Evolutionary conservation across 176 grass and related monocot genomes (phyloP), one percentile per base, ranked within the genome.

Genomic region (Juncus effusus): DNA sequence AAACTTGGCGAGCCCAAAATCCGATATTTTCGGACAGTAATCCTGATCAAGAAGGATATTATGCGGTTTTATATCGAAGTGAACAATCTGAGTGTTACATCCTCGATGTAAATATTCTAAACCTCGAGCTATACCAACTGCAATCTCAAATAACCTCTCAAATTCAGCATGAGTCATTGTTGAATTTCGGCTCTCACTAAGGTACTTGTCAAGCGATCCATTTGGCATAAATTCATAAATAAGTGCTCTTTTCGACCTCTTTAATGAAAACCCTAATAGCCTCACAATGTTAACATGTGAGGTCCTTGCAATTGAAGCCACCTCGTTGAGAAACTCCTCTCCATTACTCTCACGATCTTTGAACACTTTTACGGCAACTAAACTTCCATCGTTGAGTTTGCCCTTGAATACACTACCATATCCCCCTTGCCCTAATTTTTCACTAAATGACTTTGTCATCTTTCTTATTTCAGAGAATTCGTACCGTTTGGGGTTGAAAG

Each of bases 261-360:
- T 38, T 41, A 84, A 15, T 54, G 51, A 83, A 51, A 83, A 88
- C 2, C 85, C 85, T 40, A 88, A 41, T 6, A 88, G 51, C 2
- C 72, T 68, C 11, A 88, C 81, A 4, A 88, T 54, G 6, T 88
- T 88, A n/a, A 84, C 73, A 49, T 88, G 80, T 3, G 77, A 88
- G 9, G 80, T 83, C 7, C 60, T 77, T 58, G 61, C 70, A 60
- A 88, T 83, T 59, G 72, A 80, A 19, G 40, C 76, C 4, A 88
- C 76, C 72, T 88, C 85, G 37, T 77, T 88, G n/a, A 80, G 28
- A 74, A 88, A 83, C 16, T 80, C 77, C 28, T 77, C 76, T 5
- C 72, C 77, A 56, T 76, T 35, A 1, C 69, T 6, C 55, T 70
- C 73, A 44, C 57, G 36, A 11, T 83, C 80, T 60, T 64, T 73